These are phyloP conservation scores for Dipteronia sinensis DNA, from an alignment of 345 rosid species.

Conservation along the genomic window DNA sequence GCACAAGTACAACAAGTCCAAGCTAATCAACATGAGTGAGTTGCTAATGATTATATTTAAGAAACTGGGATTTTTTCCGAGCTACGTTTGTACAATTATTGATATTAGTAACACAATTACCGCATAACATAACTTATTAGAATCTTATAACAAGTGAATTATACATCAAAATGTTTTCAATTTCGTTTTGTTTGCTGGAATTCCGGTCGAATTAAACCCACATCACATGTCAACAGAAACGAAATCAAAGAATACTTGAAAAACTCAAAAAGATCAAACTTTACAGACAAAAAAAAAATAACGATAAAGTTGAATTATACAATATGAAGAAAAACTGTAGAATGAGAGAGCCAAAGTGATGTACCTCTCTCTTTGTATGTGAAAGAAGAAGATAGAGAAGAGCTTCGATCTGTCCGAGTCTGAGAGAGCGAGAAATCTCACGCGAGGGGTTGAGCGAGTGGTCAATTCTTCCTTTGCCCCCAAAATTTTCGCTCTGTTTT, in stretches of 20 bases:
- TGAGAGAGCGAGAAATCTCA: constrained; percentile 7
- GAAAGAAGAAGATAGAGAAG: background rate
- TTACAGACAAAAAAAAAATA: background rate
- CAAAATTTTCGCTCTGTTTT: constrained; percentile 11
- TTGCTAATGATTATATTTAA: no score
- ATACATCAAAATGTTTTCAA: background rate
- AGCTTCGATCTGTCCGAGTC: constrained; percentile 12
- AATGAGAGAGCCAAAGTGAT: background rate
- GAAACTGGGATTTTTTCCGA: background rate
- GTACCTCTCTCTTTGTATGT: constrained; percentile 11
- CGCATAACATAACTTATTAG: background rate
- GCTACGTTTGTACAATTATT: background rate
- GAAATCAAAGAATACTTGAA: background rate
- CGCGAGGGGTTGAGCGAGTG: constrained; percentile 27
- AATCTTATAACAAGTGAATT: background rate
- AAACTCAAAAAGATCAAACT: no score
- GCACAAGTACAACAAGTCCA: no score
- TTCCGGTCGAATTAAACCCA: no score
- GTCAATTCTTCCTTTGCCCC: constrained; percentile 7
- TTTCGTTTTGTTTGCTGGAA: no score
- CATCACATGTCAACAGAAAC: no score
- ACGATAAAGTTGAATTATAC: background rate
- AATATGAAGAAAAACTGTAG: background rate
- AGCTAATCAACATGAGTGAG: no score
- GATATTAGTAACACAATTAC: background rate